Evolutionary conservation across 441 rosid genomes (phyloP), one percentile per base, ranked within the genome.

Genomic region (Aleurites moluccanus): DNA sequence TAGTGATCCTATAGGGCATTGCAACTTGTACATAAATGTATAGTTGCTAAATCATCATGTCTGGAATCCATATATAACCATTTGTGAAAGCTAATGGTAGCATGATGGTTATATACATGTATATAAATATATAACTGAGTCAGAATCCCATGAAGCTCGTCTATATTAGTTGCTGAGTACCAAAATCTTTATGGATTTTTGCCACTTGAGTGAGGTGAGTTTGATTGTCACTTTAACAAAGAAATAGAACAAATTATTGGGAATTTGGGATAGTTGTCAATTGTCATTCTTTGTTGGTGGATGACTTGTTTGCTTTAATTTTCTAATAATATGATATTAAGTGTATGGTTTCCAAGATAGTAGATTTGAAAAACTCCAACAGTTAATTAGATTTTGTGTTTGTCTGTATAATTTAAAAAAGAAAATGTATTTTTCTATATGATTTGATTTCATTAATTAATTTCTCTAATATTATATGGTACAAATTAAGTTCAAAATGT

Each of bases 81-180:
- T 55, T n/a, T 50, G 20, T 50, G 55, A 15, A 16, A 50, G 55
- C 55, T 50, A 53, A 20, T n/a, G 59, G 59, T 53, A 53, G 25
- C 59, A 53, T 53, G 59, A 13, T 20, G 1, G 9, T 1, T 44
- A 40, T 40, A 16, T 40, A 44, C 14, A 66, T 21, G 23, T 4
- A 42, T 50, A 1, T 20, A n/a, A n/a, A 2, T 9, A 13, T 16
- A 4, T 23, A 45, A 75, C 71, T 70, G 82, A 79, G 69, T 82
- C 80, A 71, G 80, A 79, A 70, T 74, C 45, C 74, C 85, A 76
- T 42, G 35, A 53, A 8, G 74, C 73, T 69, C 55, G 50, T 30
- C 42, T n/a, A 21, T 56, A 38, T 38, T 38, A 38, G 40, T 38
- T 56, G 57, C 35, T 44, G 66, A 27, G 72, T 64, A 25, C 68